phyloP scores from a whole-genome alignment of 352 stramenopile genomes.

The Globisporangium ultimum region DNA sequence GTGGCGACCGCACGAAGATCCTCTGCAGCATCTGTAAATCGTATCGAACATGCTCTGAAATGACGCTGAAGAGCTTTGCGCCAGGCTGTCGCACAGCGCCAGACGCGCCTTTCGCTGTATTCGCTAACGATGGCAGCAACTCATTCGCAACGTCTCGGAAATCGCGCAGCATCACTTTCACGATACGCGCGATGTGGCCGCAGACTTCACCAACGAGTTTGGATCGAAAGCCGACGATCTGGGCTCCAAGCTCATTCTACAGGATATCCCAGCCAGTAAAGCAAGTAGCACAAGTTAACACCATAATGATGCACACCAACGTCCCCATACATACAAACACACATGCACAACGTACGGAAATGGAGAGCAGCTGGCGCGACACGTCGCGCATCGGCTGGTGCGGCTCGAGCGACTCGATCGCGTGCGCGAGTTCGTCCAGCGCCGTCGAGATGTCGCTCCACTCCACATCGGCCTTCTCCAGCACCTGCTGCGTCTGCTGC shows the following conservation, averaged over 20 bases:
- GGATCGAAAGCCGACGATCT: conserved; percentile 46
- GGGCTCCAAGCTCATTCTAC: conserved; percentile 34
- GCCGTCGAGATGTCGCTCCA: conserved; percentile 38
- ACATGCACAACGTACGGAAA: conserved; percentile 34
- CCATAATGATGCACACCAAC: conserved; percentile 7
- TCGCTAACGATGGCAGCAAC: conserved; percentile 41
- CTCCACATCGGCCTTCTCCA: conserved; percentile 24
- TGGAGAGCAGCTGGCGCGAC: conserved; percentile 30
- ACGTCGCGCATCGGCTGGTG: conserved; percentile 26
- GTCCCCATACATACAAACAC: not conserved
- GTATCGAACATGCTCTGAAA: conserved; percentile 61
- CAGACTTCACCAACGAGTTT: conserved; percentile 55
- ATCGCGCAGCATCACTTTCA: conserved; percentile 34
- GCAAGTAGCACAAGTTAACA: conserved; percentile 1
- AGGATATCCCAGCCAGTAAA: not conserved
- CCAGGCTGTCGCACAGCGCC: conserved; percentile 48
- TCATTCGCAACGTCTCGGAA: conserved; percentile 60
- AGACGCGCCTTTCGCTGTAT: conserved; percentile 53
- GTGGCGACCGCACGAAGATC: conserved; percentile 35
- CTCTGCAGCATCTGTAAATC: conserved; percentile 47
- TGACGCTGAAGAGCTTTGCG: conserved; percentile 38
- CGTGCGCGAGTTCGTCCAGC: conserved; percentile 41
- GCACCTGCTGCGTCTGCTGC: conserved; percentile 32
- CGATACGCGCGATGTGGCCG: conserved; percentile 39
- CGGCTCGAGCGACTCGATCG: conserved; percentile 34